These are phyloP conservation scores for Chytriomyces hyalinus DNA, from an alignment of 192 early-diverging fungal species.

Conservation along the genomic window DNA sequence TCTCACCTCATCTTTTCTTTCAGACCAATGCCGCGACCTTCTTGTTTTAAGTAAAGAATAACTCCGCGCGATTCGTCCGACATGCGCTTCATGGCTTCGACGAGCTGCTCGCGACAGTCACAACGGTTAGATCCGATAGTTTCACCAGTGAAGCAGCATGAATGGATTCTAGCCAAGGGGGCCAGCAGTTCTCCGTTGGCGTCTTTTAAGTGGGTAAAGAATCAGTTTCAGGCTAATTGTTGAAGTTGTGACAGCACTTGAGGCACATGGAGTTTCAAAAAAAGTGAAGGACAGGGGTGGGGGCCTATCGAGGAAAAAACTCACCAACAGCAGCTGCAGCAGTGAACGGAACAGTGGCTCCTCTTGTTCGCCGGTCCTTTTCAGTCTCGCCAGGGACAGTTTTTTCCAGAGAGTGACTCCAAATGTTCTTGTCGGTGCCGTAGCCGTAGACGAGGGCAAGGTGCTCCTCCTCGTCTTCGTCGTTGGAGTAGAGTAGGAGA, in stretches of 20 bases:
- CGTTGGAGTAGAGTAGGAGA: constrained; percentile 85
- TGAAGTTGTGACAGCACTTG: too few relatives aligned
- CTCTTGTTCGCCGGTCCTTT: constrained; percentile 78
- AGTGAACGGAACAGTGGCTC: constrained; percentile 56
- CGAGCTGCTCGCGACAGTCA: constrained; percentile 70
- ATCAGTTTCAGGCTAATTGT: too few relatives aligned
- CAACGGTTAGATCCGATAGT: constrained; percentile 88
- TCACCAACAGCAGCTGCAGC: too few relatives aligned
- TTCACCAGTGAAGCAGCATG: constrained; percentile 97
- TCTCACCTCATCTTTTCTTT: constrained; percentile 84
- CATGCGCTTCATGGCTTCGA: constrained; percentile 55
- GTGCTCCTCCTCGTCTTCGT: constrained; percentile 87
- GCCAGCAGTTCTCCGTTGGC: constrained; percentile 14
- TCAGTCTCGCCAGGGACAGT: constrained; percentile 73
- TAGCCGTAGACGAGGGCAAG: constrained; percentile 93
- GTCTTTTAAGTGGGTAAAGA: neutral
- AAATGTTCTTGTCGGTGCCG: constrained; percentile 52
- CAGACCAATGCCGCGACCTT: constrained; percentile 94
- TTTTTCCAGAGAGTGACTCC: constrained; percentile 69
- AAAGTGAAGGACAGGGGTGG: too few relatives aligned
- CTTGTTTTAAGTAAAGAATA: constrained; percentile 93
- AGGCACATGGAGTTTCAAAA: too few relatives aligned
- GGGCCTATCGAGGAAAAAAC: too few relatives aligned
- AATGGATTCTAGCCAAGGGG: constrained; percentile 91
- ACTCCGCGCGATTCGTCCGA: constrained; percentile 83